Evolutionary conservation across 345 rosid genomes (phyloP), one percentile per base, ranked within the genome.

Genomic region (Eucalyptus leucophloia): DNA sequence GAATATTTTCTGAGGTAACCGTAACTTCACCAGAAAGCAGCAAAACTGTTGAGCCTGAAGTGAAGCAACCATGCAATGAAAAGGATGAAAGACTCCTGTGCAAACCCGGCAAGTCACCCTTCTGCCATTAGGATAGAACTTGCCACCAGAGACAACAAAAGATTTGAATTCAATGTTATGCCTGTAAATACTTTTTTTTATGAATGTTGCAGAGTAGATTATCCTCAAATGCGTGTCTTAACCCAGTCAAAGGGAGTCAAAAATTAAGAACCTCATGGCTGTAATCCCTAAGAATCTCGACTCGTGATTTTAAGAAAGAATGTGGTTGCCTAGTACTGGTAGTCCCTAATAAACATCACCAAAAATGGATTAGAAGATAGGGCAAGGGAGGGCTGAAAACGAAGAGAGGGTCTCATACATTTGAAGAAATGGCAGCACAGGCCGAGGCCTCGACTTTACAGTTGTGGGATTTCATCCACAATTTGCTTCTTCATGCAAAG

Each of bases 201-300:
- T 96, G 93, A 95, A 95, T 69, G 80, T 42, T 81, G 95, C 96
- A 86, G 98, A 96, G 91, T 96, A 98, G 17, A 92, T 89, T 86
- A 97, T 96, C 95, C 99, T 96, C 90, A 94, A 91, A 67, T 91
- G 91, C 99, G 96, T 96, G 95, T 97, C 99, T 96, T 90, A 77
- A 60, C 44, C 87, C 49, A 90, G 96, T 96, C 91, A 95, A 65
- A 96, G 96, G 80, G 92, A 87, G 87, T 50, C 30, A 34, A 80
- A 86, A 83, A 86, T 47, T 24, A 77, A 14, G 53, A 47, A 53
- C 34, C 42, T 72, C 32, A 34, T 30, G 16, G 26, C 10, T 3
- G 17, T 34, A 47, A 21, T 34, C 37, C 23, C 30, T 12, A 49
- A 34, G 53, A 67, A 40, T 37, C 47, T 42, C 88, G 23, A 34